Evolutionary conservation across 208 protist genomes (phyloP), one percentile per base, ranked within the genome.

Genomic region (Porcisia deanei): DNA sequence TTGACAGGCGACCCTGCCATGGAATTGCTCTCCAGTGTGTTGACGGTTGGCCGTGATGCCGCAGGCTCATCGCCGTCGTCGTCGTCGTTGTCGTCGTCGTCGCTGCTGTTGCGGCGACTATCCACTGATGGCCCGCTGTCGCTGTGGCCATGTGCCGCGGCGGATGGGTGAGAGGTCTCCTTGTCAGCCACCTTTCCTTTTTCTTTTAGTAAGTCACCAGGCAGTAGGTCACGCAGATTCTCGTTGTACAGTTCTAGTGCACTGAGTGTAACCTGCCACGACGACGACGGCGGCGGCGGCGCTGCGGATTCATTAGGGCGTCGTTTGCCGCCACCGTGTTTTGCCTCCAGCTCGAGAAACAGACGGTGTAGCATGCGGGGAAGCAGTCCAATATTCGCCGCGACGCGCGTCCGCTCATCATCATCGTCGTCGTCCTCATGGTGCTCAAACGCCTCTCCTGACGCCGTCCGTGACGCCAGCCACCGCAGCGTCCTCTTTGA

Each of bases 181-280:
- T 60, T 68, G 16, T 47, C 30, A 22, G 60, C 58, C 53, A 20
- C 39, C 12, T 47, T 34, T 18, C 1, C 34, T 20, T n/a, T 20
- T 12, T 59, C 8, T 25, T 57, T 3, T 3, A 39, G 25, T n/a
- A 84, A 2, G 1, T 59, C 47, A 0, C 71, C 41, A 10, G 87
- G 74, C 49, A 96, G 60, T 60, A 96, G 73, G 74, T 96, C 92
- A 37, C 81, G 82, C 71, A 96, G 70, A 43, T 96, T 84, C 71
- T 94, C 88, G 60, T 94, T 90, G 83, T 96, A 94, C 54, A 96
- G 68, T 72, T 96, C 90, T 53, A 96, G 20, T 1, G 88, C 90
- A 72, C 86, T 88, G 43, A 96, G 77, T 12, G 70, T 68, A 22
- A 93, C 83, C 8, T 30, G 34, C 67, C 76, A 91, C 52, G 73